Conservation (phyloP, 305 asterid genomes). For the Rubia tinctorum region DNA sequence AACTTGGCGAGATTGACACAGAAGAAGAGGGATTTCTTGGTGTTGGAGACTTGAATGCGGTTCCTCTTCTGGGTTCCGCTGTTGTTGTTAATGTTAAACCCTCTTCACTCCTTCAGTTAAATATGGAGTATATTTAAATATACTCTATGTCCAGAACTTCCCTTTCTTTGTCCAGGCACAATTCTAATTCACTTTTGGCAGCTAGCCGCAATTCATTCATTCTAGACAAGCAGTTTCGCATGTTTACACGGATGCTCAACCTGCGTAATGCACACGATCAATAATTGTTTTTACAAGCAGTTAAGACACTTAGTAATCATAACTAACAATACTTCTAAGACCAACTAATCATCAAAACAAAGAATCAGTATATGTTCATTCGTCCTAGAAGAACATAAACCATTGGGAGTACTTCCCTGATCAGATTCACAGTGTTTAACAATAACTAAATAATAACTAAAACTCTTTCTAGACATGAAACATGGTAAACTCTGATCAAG, state of each 20-base stretch:
- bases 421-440: too few relatives aligned
- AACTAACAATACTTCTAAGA: not conserved
- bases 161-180: conserved; percentile 60
- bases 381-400: not conserved
- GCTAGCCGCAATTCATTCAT: conserved; percentile 77
- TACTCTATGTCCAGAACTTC: conserved; percentile 77
- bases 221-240: conserved; percentile 75
- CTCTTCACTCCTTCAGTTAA: too few relatives aligned
- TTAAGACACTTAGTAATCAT: not conserved
- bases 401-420: too few relatives aligned
- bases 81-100: too few relatives aligned
- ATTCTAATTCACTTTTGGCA: conserved; percentile 65
- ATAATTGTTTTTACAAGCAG: not conserved
- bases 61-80: too few relatives aligned
- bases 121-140: too few relatives aligned
- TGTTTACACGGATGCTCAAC: conserved; percentile 62
- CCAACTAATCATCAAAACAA: not conserved
- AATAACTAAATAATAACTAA: not conserved
- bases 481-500: too few relatives aligned
- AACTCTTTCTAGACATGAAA: too few relatives aligned
- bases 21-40: too few relatives aligned
- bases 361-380: not conserved
- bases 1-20: too few relatives aligned
- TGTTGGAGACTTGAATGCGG: too few relatives aligned
- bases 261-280: conserved; percentile 30